Evolutionary conservation across 2,329 filamentous ascomycete genomes (phyloP), one percentile per base, ranked within the genome.

Genomic region (Alternaria sp.): DNA sequence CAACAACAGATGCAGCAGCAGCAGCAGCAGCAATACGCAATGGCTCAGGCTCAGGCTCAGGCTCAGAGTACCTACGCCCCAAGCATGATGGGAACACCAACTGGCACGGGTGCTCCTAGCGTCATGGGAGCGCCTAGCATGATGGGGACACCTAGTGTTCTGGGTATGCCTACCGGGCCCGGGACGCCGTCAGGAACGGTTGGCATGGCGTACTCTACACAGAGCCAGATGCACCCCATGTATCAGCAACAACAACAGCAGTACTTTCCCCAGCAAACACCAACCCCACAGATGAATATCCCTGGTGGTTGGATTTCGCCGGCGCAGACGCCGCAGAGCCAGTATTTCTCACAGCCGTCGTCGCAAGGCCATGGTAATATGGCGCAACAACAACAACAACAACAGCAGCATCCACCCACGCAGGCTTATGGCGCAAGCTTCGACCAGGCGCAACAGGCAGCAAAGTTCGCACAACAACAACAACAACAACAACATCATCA

Each of bases 271-370:
- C 73, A 73, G 54, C 71, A 67, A 50, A 51, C 63, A 10, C 66
- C 72, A 56, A 65, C 70, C 4, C 71, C 66, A 14, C 64, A 65
- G 11, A 70, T 72, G 61, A 63, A 64, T 21, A 57, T 72, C 28
- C 72, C 70, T 13, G 71, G 70, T 23, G 67, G 61, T 17, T 76
- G 73, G 72, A 62, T 56, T 2, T 61, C 71, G 3, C 72, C 71
- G 39, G 66, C 52, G 17, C 61, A 49, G 41, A 46, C 40, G 53
- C 33, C 57, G 50, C 26, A 58, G 54, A 49, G 23, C 50, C 50
- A 60, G 26, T 60, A 64, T 26, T 58, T 61, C 33, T 67, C 67
- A 33, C 70, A 70, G 50, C 62, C 68, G 7, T 50, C 60, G 10
- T 70, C 71, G 23, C 73, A 72, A 54, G 62, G 72, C 8, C 75